Conservation (phyloP, 1,284 basidiomycete genomes). For the Apiotrichum laibachii region DNA sequence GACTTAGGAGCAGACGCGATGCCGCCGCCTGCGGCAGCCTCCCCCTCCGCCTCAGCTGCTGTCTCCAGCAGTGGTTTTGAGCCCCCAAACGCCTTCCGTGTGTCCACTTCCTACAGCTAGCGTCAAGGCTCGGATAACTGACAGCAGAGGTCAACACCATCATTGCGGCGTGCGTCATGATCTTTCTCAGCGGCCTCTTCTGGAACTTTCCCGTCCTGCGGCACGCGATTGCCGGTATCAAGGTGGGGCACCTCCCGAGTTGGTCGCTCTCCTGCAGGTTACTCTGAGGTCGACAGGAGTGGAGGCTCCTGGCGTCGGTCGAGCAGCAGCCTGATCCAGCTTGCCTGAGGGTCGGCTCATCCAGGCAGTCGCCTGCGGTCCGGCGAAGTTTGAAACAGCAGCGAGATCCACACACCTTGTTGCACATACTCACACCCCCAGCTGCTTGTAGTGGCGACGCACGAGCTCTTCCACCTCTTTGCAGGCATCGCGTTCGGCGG, state of each 20-base stretch:
- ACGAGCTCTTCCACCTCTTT: conserved; percentile 48
- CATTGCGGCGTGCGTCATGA: conserved; percentile 48
- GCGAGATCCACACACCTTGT: too few relatives aligned
- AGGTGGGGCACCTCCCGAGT: conserved; percentile 33
- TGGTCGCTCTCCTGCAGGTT: too few relatives aligned
- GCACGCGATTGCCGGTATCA: conserved; percentile 43
- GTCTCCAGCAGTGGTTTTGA: not conserved
- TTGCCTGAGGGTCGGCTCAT: too few relatives aligned
- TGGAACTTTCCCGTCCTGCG: conserved; percentile 48
- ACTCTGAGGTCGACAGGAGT: too few relatives aligned
- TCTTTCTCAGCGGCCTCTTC: conserved; percentile 39
- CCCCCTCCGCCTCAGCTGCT: not conserved
- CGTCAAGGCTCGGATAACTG: not conserved
- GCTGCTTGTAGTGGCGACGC: conserved; percentile 47
- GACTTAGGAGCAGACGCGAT: too few relatives aligned
- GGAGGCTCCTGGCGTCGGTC: too few relatives aligned
- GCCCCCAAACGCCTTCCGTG: conserved; percentile 9
- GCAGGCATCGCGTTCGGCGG: conserved; percentile 48
- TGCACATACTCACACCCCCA: conserved; percentile 20
- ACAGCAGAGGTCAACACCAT: conserved; percentile 46
- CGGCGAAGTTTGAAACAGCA: too few relatives aligned
- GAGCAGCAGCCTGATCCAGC: too few relatives aligned
- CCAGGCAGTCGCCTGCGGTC: too few relatives aligned
- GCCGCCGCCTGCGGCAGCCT: too few relatives aligned
- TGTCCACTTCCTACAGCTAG: not conserved